These are phyloP conservation scores for Ligustrum vulgare DNA, from an alignment of 257 asterid species.

Conservation along the genomic window DNA sequence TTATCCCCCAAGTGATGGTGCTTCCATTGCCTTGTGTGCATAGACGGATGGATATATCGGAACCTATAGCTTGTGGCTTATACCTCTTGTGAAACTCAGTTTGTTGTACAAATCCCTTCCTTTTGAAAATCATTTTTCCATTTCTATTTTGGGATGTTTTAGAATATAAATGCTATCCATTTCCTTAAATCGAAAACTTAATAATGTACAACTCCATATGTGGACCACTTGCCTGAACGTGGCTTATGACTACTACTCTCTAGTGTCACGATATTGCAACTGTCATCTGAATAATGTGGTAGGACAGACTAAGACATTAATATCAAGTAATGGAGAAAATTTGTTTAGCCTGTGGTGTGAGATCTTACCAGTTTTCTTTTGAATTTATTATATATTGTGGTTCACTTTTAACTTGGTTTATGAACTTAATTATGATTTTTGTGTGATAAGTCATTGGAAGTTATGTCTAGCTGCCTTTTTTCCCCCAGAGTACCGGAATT, in stretches of 20 bases:
- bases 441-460: background rate
- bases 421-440: background rate
- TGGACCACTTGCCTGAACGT: background rate
- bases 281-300: background rate
- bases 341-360: background rate
- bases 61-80: background rate
- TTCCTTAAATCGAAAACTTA: background rate
- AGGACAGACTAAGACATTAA: background rate
- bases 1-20: background rate
- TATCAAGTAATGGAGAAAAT: background rate
- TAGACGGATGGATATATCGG: background rate
- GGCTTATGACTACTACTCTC: background rate
- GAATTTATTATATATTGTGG: background rate
- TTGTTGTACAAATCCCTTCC: background rate
- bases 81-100: background rate
- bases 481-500: background rate
- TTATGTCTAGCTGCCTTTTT: background rate
- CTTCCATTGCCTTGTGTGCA: background rate
- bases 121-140: background rate
- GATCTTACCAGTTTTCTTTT: background rate
- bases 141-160: background rate
- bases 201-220: background rate
- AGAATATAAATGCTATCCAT: background rate
- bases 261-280: background rate
- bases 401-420: background rate